A percentile compares a stretch with the other conserved stretches of the same genome.
Conservation (phyloP, 2,329 filamentous ascomycete genomes). For the Aspergillus hortae region DNA sequence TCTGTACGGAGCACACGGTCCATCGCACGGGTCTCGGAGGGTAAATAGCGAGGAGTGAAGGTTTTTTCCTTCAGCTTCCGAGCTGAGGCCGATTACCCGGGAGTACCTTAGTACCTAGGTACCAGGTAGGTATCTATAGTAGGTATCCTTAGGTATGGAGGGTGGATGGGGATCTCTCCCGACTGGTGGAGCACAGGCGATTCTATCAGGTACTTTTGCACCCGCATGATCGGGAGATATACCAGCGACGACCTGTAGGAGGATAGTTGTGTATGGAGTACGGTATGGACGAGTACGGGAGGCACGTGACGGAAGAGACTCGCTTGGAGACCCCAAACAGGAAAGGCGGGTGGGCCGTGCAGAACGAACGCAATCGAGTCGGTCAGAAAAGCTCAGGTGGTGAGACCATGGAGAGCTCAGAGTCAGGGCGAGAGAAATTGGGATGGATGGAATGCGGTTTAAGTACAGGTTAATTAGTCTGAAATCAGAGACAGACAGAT, state of each 20-base stretch:
- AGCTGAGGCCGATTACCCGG: neutral
- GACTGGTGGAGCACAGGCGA: too few species aligned
- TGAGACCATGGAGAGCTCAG: neutral
- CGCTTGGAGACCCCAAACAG: constrained; percentile 12
- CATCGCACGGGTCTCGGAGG: too few species aligned
- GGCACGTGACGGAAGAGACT: constrained; percentile 13
- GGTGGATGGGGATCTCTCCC: too few species aligned
- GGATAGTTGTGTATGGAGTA: neutral
- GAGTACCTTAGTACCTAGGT: neutral
- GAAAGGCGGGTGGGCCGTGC: constrained; percentile 13
- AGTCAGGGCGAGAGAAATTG: neutral
- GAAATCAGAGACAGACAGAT: too few species aligned
- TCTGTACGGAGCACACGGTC: too few species aligned
- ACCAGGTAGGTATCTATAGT: too few species aligned
- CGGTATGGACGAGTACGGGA: constrained; percentile 1
- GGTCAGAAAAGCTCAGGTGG: neutral
- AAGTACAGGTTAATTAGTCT: too few species aligned
- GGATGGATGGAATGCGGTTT: too few species aligned
- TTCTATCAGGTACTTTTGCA: too few species aligned
- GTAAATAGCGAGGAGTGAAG: neutral
- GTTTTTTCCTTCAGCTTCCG: neutral
- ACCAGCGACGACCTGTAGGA: neutral
- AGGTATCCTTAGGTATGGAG: neutral
- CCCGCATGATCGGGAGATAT: too few species aligned
- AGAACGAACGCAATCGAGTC: constrained; percentile 10